Percentiles rank a stretch among this genome's conserved stretches.
These are phyloP conservation scores for Miscanthus sacchariflorus DNA, from an alignment of 202 grass and related monocot species.

Conservation along the genomic window DNA sequence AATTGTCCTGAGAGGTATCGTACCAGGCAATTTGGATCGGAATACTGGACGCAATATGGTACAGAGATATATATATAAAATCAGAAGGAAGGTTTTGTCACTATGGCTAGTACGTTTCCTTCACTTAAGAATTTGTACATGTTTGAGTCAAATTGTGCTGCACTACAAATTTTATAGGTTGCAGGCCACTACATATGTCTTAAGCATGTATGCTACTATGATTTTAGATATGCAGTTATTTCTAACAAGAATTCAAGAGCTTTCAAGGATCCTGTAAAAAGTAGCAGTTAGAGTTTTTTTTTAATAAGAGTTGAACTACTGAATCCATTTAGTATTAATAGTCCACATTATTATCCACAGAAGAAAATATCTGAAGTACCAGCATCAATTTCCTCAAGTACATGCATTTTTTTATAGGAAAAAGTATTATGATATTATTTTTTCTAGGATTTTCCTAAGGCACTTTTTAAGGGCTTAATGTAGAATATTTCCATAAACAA, in stretches of 20 bases:
- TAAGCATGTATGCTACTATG: not conserved
- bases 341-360: not conserved
- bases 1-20: not conserved
- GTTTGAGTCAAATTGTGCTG: not conserved
- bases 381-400: not conserved
- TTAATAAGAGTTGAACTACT: not conserved
- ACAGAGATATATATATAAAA: not conserved
- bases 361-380: not conserved
- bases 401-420: not conserved
- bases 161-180: not conserved
- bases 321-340: too few species aligned
- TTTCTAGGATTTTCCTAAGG: not conserved
- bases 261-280: not conserved
- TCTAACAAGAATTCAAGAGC: not conserved
- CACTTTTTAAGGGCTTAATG: not conserved
- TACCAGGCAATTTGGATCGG: constrained; percentile 10
- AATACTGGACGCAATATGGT: not conserved
- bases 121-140: not conserved
- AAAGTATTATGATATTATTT: not conserved
- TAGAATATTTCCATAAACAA: not conserved
- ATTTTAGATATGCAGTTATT: not conserved
- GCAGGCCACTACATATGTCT: not conserved
- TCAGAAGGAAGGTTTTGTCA: not conserved
- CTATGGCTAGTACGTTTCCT: constrained; percentile 23
- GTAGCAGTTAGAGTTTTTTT: not conserved